Conservation (phyloP, 805 yeast species). For the Candida piceae region DNA sequence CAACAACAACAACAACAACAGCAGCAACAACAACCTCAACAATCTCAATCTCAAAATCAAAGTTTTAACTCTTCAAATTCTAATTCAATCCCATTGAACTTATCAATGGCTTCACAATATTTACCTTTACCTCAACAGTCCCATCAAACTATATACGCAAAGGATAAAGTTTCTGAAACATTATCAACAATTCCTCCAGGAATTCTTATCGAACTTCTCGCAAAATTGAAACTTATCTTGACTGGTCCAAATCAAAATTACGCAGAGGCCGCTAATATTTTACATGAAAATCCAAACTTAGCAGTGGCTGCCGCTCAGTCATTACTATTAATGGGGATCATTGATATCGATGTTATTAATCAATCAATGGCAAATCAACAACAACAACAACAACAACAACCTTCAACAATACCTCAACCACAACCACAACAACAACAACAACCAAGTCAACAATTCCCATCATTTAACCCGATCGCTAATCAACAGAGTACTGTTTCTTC, state of each 20-base stretch:
- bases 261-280: constrained; percentile 46
- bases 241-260: constrained; percentile 47
- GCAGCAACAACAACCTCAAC: constrained; percentile 5
- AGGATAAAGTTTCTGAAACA: constrained; percentile 58
- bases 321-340: constrained; percentile 68
- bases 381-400: constrained; percentile 13
- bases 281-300: constrained; percentile 48
- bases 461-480: not conserved
- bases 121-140: constrained; percentile 45
- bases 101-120: constrained; percentile 49
- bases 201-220: constrained; percentile 61
- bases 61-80: not conserved
- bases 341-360: constrained; percentile 62
- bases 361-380: constrained; percentile 37
- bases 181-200: constrained; percentile 65
- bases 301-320: constrained; percentile 72
- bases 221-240: constrained; percentile 57
- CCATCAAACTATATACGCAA: constrained; percentile 32
- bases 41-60: not conserved
- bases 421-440: constrained; percentile 5
- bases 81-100: constrained; percentile 39
- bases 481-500: constrained; percentile 1
- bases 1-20: constrained; percentile 14
- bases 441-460: constrained; percentile 1
- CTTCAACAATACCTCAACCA: not conserved